Base-by-base conservation (phyloP, 1,284 basidiomycete species). In the Ustilago loliicola region DNA sequence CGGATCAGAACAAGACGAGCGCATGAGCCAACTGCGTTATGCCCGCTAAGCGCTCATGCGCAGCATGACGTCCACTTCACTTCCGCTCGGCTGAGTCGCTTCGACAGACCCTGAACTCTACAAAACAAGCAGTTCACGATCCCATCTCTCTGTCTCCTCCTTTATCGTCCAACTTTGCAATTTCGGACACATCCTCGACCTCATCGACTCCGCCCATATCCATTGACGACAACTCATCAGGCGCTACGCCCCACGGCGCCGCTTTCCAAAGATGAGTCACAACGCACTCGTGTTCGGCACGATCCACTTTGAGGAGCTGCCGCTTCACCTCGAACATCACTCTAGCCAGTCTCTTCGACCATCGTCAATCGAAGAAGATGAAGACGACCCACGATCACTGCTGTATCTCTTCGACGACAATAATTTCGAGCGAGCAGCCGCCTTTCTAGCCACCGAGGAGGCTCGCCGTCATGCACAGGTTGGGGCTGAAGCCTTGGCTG, bases 361-460 rank as follows among this genome's bases (percentile, higher is more conserved):
- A 6, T 72, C 74, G 1, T 58, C 67, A 5, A 61, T 82, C 25
- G 66, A 68, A n/a, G 80, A 82, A 55, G 56, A 72, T 40, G 38
- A 68, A 4, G 72, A 79, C 36, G 73, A 79, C 42, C 55, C 65
- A 6, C 56, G 76, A 19, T 79, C 80, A 4, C 51, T 80, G 51
- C 61, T 82, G 11, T 82, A 82, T 25, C 54, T 80, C 15, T 57
- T 79, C 25, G 72, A 80, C 7, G 73, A 79, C 51, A 79, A 75
- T 23, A 66, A 76, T 30, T 66, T 70, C 47, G 66, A 75, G 29
- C 63, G 57, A 40, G 61, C 65, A 15, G 76, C 71, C 5, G 59
- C 64, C 3, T 59, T 66, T 6, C 17, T 61, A 8, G 71, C 76
- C 51, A 53, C 61, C 23, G 62, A 60, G 21, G 55, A 74, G 23